Conservation (phyloP, 208 protist species). For the Phytomonas sp. region DNA sequence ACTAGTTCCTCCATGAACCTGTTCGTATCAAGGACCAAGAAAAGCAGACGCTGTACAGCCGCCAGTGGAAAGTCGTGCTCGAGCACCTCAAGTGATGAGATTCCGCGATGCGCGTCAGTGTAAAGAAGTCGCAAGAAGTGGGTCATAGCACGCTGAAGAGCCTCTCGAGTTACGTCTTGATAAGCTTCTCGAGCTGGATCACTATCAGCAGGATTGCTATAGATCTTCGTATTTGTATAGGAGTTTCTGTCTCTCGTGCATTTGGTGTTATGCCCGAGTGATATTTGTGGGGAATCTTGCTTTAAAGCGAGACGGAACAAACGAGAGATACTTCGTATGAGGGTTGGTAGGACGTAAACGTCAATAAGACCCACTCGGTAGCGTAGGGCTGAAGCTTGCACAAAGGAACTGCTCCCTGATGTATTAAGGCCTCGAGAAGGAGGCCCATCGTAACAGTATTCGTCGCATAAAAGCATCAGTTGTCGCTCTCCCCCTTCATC, state of each 20-base stretch:
- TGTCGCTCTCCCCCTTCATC: background rate
- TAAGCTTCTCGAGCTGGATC: background rate
- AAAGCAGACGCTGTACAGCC: background rate
- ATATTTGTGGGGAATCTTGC: background rate
- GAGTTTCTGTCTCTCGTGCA: background rate
- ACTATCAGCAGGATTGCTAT: background rate
- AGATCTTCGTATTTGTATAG: background rate
- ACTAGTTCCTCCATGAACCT: background rate
- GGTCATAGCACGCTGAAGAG: background rate
- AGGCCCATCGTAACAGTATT: background rate
- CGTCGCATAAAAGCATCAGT: background rate
- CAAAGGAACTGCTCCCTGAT: background rate
- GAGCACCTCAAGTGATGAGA: background rate
- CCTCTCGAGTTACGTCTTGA: background rate
- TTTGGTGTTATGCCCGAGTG: background rate
- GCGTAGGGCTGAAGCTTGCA: conserved; percentile 2
- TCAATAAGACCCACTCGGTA: conserved; percentile 14
- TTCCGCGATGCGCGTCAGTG: background rate
- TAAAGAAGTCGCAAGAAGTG: background rate
- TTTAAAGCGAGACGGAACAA: background rate
- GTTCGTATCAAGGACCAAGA: background rate
- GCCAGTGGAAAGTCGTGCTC: background rate
- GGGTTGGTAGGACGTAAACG: conserved; percentile 4
- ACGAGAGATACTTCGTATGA: conserved; percentile 7
- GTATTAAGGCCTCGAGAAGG: background rate